Conservation (phyloP, 139 green algal genomes). For the Monoraphidium neglectum region DNA sequence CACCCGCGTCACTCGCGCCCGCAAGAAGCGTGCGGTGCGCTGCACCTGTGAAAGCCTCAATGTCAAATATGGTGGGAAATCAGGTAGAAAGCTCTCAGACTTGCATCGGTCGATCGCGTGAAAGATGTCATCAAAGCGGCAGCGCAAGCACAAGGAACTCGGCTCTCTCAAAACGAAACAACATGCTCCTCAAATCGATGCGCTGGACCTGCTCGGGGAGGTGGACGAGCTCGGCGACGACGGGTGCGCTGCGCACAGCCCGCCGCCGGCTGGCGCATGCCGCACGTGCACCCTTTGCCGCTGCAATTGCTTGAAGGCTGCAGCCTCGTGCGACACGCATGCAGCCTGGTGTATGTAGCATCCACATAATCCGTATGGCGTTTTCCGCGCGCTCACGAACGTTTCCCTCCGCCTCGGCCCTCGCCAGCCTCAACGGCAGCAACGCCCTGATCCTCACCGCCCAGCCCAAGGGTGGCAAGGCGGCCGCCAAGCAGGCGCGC, state of each 20-base stretch:
- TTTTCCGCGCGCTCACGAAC: not conserved
- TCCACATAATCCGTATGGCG: not conserved
- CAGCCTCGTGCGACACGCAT: not conserved
- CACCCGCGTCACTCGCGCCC: too few relatives aligned
- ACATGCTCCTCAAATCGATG: slow-evolving; percentile 4
- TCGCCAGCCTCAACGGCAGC: slow-evolving; percentile 6
- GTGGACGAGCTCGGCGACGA: slow-evolving; percentile 17
- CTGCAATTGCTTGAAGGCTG: too few relatives aligned
- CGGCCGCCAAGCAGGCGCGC: not conserved
- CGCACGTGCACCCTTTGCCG: not conserved
- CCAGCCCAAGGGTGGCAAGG: not conserved
- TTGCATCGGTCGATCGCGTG: too few relatives aligned
- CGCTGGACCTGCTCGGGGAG: slow-evolving; percentile 5
- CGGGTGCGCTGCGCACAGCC: not conserved
- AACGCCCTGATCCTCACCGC: slow-evolving; percentile 46
- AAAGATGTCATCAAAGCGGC: slow-evolving; percentile 45
- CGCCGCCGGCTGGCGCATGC: too few relatives aligned
- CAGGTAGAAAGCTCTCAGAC: too few relatives aligned
- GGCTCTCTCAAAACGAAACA: slow-evolving; percentile 37
- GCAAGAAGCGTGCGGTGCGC: too few relatives aligned
- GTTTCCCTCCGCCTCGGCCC: not conserved
- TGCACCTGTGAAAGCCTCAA: too few relatives aligned
- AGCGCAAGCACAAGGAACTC: slow-evolving; percentile 45
- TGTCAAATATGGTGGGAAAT: too few relatives aligned
- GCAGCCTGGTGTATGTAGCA: too few relatives aligned